phyloP scores from a whole-genome alignment of 768 basidiomycete genomes.

The Pisolithus albus region DNA sequence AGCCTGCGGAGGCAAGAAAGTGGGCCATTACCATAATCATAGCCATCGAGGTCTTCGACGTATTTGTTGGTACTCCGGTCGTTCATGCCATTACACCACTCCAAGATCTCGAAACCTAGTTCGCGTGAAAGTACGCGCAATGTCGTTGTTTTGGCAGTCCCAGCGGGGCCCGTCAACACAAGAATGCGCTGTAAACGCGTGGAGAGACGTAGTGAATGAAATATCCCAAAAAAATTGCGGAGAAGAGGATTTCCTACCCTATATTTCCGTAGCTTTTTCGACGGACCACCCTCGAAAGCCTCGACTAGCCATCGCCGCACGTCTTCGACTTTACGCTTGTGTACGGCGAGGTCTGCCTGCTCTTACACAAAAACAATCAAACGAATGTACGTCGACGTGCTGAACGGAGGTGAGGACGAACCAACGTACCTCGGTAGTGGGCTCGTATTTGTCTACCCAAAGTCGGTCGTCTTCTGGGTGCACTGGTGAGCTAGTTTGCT shows the following conservation, averaged over 20 bases:
- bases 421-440: conserved; percentile 43
- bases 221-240: not conserved
- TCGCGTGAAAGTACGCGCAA: conserved; percentile 69
- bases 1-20: not conserved
- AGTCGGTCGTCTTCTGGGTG: conserved; percentile 32
- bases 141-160: conserved; percentile 86
- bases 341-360: conserved; percentile 71
- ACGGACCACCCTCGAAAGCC: conserved; percentile 62
- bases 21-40: conserved; percentile 6
- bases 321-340: conserved; percentile 72
- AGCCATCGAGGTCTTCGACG: conserved; percentile 8
- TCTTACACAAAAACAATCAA: not conserved
- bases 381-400: not conserved
- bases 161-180: conserved; percentile 81
- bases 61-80: conserved; percentile 33
- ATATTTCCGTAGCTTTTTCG: conserved; percentile 61
- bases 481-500: not conserved
- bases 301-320: conserved; percentile 70
- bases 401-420: conserved; percentile 3
- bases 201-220: not conserved
- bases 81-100: conserved; percentile 73
- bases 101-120: conserved; percentile 71
- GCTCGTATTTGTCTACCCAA: conserved; percentile 64
- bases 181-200: conserved; percentile 61
- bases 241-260: conserved; percentile 43